Evolutionary conservation across 176 grass and related monocot genomes (phyloP).

Genomic region (Hordeum marinum): DNA sequence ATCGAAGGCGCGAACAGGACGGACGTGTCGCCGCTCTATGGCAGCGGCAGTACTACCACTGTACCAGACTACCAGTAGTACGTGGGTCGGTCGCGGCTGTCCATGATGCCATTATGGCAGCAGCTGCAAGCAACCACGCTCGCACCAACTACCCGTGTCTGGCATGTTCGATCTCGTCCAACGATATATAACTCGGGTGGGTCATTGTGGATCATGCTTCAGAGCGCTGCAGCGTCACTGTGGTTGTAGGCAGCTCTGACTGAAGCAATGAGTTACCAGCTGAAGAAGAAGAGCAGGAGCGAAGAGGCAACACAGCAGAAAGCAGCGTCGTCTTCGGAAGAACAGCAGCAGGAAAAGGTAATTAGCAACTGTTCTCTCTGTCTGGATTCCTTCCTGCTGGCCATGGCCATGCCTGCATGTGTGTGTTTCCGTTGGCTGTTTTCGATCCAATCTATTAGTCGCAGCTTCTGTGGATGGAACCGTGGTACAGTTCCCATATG

Average conservation of each 20-base stretch:
- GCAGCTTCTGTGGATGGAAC: no score
- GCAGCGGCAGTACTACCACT: neutral
- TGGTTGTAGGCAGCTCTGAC: neutral
- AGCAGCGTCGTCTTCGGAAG: neutral
- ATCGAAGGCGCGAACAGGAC: neutral
- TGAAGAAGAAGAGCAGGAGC: neutral
- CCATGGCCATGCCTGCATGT: neutral
- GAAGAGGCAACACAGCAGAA: neutral
- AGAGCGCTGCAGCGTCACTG: neutral
- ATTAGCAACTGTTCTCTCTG: neutral
- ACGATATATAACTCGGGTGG: neutral
- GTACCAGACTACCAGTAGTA: no score
- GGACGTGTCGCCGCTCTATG: neutral
- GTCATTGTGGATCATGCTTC: neutral
- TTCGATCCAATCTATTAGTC: neutral
- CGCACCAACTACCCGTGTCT: neutral
- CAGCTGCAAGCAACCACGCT: neutral
- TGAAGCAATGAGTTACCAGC: slow-evolving; percentile 3
- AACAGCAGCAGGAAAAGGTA: neutral
- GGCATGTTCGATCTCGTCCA: neutral
- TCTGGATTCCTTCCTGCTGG: neutral
- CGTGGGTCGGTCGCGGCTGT: neutral
- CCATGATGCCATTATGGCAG: neutral
- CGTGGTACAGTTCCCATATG: no score
- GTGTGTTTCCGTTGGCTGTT: no score